Conservation (phyloP, 2,329 filamentous ascomycete species). For the Amauroascus verrucosus region DNA sequence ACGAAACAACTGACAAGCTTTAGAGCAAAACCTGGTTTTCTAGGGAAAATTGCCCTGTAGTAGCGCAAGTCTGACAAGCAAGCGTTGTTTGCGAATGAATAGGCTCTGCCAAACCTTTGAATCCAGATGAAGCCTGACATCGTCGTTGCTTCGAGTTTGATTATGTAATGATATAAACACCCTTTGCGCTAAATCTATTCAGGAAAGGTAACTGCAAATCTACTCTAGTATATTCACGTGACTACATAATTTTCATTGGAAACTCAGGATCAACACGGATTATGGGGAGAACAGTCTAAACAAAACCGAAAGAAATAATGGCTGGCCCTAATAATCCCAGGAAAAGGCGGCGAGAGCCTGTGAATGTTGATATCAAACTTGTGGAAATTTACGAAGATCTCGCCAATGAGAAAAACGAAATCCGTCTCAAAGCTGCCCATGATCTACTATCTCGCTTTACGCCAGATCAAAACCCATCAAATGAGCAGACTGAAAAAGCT, state of each 20-base stretch:
- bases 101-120: too few relatives aligned
- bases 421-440: slow-evolving; percentile 38
- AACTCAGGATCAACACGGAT: too few relatives aligned
- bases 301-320: not conserved
- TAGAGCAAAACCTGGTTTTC: too few relatives aligned
- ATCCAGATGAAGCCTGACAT: too few relatives aligned
- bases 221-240: not conserved
- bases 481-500: slow-evolving; percentile 34
- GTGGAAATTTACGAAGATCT: slow-evolving; percentile 43
- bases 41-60: too few relatives aligned
- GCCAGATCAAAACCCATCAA: slow-evolving; percentile 29
- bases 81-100: too few relatives aligned
- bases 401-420: slow-evolving; percentile 38
- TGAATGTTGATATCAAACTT: slow-evolving; percentile 37
- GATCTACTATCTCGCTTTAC: slow-evolving; percentile 37
- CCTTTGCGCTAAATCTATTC: not conserved
- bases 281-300: too few relatives aligned
- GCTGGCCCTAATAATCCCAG: slow-evolving; percentile 9
- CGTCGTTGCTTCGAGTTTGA: too few relatives aligned
- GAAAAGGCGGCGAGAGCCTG: slow-evolving; percentile 34
- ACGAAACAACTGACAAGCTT: too few relatives aligned
- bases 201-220: too few relatives aligned
- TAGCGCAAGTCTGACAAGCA: too few relatives aligned
- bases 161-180: too few relatives aligned
- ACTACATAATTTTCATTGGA: not conserved